Conservation (phyloP, 768 basidiomycete species). For the Pisolithus sp. region DNA sequence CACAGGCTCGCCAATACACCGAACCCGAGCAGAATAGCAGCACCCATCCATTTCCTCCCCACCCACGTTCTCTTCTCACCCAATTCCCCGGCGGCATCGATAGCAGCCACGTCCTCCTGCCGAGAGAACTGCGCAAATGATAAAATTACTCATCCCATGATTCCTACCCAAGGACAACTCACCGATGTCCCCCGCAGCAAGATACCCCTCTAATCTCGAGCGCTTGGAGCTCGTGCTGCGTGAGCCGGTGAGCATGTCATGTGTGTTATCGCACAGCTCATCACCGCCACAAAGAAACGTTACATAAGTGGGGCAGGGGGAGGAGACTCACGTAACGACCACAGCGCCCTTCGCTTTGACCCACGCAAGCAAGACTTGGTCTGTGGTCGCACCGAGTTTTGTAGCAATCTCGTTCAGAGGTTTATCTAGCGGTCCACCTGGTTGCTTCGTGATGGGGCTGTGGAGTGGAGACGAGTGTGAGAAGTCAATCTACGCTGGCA, state of each 20-base stretch:
- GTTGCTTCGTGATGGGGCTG: slow-evolving; percentile 53
- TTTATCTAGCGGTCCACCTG: slow-evolving; percentile 59
- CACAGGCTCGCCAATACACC: neutral
- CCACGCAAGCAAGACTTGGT: slow-evolving; percentile 71
- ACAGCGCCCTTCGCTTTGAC: slow-evolving; percentile 62
- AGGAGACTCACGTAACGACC: slow-evolving; percentile 46
- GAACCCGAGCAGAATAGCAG: slow-evolving; percentile 2
- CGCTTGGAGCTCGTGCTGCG: slow-evolving; percentile 60
- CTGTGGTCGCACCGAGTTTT: slow-evolving; percentile 44
- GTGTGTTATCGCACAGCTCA: neutral
- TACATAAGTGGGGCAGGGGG: too few relatives aligned
- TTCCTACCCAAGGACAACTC: slow-evolving; percentile 7
- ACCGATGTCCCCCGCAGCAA: slow-evolving; percentile 62
- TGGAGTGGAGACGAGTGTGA: neutral
- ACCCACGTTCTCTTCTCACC: slow-evolving; percentile 6
- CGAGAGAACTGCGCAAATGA: slow-evolving; percentile 36
- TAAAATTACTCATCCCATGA: neutral
- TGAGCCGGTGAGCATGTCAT: neutral
- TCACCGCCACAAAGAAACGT: too few relatives aligned
- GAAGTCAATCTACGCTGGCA: neutral
- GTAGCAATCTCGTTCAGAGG: slow-evolving; percentile 50
- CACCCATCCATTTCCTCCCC: slow-evolving; percentile 4
- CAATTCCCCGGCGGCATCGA: slow-evolving; percentile 50
- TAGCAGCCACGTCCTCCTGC: slow-evolving; percentile 43
- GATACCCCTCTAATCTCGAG: slow-evolving; percentile 58